A percentile compares a stretch with the other conserved stretches of the same genome.
Conservation (phyloP, 1,284 basidiomycete species). For the Cutaneotrichosporon cyanovorans region DNA sequence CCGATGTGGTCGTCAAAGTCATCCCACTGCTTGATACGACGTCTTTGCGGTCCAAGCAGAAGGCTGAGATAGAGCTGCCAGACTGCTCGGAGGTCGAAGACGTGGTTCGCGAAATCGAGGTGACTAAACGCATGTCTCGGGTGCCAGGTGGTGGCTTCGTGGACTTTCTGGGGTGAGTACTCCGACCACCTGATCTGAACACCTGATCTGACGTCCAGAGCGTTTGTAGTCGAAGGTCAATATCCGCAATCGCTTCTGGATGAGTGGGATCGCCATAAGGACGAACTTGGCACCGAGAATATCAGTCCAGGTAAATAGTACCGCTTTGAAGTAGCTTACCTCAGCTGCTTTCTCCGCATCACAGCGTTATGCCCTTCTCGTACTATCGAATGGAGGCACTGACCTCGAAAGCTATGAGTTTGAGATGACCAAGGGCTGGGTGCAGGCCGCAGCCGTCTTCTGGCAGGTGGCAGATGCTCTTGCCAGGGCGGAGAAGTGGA, state of each 20-base stretch:
- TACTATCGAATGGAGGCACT: constrained; percentile 77
- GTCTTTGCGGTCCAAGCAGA: background rate
- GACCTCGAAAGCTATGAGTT: constrained; percentile 81
- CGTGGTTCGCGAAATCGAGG: constrained; percentile 77
- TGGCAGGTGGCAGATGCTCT: constrained; percentile 79
- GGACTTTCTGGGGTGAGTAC: constrained; percentile 56
- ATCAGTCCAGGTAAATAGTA: constrained; percentile 76
- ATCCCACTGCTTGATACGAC: constrained; percentile 18
- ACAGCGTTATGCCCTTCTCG: constrained; percentile 80
- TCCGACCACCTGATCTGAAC: too few species aligned
- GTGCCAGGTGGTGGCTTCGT: constrained; percentile 65
- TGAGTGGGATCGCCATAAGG: constrained; percentile 78
- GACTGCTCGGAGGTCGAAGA: constrained; percentile 66
- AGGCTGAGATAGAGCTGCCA: constrained; percentile 6
- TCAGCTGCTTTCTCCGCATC: constrained; percentile 62
- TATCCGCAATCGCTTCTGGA: constrained; percentile 72
- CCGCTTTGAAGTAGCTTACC: constrained; percentile 16
- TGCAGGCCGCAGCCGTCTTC: constrained; percentile 76
- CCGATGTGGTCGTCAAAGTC: constrained; percentile 27
- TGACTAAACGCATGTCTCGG: constrained; percentile 69
- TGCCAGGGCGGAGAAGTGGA: constrained; percentile 65
- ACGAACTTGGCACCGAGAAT: constrained; percentile 68
- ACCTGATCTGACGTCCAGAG: constrained; percentile 42
- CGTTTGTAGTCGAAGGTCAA: constrained; percentile 73
- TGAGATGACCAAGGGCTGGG: constrained; percentile 58